Percentiles rank a stretch among this genome's conserved stretches.
Evolutionary conservation across 2,329 filamentous ascomycete genomes (phyloP).

Genomic region (Lachnellula cervina): DNA sequence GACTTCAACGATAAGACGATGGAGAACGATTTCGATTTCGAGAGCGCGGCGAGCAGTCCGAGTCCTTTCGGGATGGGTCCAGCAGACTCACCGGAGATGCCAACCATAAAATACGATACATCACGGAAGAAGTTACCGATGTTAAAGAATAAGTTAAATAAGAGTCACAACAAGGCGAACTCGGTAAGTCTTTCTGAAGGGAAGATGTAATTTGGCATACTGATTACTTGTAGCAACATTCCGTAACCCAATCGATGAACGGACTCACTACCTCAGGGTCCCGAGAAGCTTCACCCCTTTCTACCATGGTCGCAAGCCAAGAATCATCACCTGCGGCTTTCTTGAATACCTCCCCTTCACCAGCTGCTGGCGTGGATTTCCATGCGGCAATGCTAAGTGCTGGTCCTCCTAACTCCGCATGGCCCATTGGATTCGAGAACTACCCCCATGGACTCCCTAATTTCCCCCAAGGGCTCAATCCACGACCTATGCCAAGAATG

Average conservation of each 20-base stretch:
- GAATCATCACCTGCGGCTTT: conserved; percentile 46
- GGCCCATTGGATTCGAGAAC: conserved; percentile 32
- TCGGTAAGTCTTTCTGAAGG: conserved; percentile 35
- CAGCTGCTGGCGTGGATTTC: conserved; percentile 38
- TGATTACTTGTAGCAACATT: conserved; percentile 43
- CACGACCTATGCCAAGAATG: conserved; percentile 18
- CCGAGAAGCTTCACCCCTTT: conserved; percentile 51
- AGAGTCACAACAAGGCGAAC: conserved; percentile 37
- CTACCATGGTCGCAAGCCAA: conserved; percentile 47
- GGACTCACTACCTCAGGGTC: conserved; percentile 44
- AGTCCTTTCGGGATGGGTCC: conserved; percentile 31
- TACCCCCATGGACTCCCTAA: conserved; percentile 6
- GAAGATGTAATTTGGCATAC: conserved; percentile 13
- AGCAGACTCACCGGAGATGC: conserved; percentile 39
- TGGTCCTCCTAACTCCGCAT: conserved; percentile 27
- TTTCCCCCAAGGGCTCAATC: conserved; percentile 12
- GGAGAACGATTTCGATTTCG: conserved; percentile 52
- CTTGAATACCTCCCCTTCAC: conserved; percentile 45
- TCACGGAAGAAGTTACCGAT: conserved; percentile 24
- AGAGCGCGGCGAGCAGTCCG: conserved; percentile 54
- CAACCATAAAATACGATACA: conserved; percentile 36
- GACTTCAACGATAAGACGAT: conserved; percentile 42
- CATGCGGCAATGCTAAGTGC: conserved; percentile 27
- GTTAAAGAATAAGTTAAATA: conserved; percentile 22
- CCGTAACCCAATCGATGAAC: conserved; percentile 46